Conservation (phyloP, 208 protist genomes). For the Acanthamoeba culbertsoni region DNA sequence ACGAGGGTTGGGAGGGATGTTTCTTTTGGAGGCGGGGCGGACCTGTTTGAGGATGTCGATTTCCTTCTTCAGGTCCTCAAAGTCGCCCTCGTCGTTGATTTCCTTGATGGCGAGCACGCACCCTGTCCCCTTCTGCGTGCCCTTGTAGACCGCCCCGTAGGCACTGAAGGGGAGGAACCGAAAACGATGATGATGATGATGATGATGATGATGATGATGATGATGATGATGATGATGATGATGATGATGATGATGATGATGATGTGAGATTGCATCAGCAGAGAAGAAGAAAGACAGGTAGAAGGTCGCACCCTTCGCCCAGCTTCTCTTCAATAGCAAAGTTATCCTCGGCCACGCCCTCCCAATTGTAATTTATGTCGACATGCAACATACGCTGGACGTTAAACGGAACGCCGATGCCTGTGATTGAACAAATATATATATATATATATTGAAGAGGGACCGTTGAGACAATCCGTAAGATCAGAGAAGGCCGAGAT, state of each 20-base stretch:
- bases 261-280: background rate
- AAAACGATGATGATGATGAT: background rate
- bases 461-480: background rate
- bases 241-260: background rate
- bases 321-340: conserved; percentile 12
- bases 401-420: conserved; percentile 20
- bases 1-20: background rate
- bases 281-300: background rate
- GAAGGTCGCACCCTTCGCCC: background rate
- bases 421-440: background rate
- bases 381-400: background rate
- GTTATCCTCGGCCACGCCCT: background rate
- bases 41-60: background rate
- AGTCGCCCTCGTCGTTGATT: background rate
- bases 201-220: background rate
- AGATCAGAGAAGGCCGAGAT: background rate
- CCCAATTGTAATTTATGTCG: background rate
- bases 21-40: too few relatives aligned
- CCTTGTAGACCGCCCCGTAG: background rate
- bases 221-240: background rate
- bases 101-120: background rate
- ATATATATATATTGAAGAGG: background rate
- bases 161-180: background rate
- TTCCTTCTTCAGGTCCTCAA: background rate
- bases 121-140: background rate